Evolutionary conservation across 768 basidiomycete genomes (phyloP).

Genomic region (Filobasidium floriforme): DNA sequence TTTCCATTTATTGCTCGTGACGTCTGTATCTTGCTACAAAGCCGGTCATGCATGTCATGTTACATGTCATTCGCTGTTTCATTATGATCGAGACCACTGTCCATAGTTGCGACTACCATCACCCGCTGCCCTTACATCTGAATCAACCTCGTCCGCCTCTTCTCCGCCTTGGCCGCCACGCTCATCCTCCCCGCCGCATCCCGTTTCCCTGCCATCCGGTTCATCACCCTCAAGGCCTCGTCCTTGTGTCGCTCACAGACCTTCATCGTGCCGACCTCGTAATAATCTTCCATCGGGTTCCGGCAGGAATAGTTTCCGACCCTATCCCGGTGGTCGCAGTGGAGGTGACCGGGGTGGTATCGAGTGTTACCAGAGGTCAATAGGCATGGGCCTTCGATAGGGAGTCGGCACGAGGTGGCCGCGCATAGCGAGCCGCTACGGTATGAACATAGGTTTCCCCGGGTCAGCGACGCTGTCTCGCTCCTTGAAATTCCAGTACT

Average conservation of each 20-base stretch:
- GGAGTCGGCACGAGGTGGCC: conserved; percentile 66
- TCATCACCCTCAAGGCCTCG: conserved; percentile 28
- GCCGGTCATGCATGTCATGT: too few relatives aligned
- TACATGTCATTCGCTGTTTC: too few relatives aligned
- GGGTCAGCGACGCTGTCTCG: too few relatives aligned
- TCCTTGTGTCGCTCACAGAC: conserved; percentile 76
- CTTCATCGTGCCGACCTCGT: conserved; percentile 70
- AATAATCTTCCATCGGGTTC: conserved; percentile 64
- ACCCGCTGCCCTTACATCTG: neutral
- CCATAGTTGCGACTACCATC: neutral
- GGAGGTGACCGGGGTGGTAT: conserved; percentile 81
- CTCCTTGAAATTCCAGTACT: too few relatives aligned
- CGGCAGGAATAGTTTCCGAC: conserved; percentile 48
- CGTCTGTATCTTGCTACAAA: too few relatives aligned
- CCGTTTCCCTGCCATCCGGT: conserved; percentile 10
- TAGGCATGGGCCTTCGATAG: conserved; percentile 89
- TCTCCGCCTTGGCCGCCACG: conserved; percentile 56
- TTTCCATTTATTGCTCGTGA: too few relatives aligned
- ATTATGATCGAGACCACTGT: too few relatives aligned
- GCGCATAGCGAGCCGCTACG: conserved; percentile 68
- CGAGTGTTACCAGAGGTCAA: conserved; percentile 71
- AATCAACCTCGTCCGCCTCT: conserved; percentile 72
- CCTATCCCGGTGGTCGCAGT: conserved; percentile 58
- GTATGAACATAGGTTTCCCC: neutral
- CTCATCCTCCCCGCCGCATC: conserved; percentile 30